Evolutionary conservation across 2,329 filamentous ascomycete species (phyloP), one percentile per base, ranked within the genome.

Genomic region (Talaromyces sp.): DNA sequence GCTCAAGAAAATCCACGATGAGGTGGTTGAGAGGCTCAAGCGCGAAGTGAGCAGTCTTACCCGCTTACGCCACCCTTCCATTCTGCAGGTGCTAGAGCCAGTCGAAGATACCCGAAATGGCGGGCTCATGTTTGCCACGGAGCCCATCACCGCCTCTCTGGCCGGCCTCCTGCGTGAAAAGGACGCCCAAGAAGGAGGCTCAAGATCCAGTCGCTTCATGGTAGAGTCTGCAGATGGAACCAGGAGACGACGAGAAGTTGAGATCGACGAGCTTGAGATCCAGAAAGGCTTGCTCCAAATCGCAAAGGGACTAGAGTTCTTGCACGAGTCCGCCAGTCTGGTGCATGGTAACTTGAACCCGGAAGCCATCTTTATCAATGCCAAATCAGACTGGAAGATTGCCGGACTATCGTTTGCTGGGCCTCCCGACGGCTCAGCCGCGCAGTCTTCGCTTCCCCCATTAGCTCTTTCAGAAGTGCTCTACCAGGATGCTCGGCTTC

Each of bases 341-440:
- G 91, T 98, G 0, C 95, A 99, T 75, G 91, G 90, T 54, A 99
- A 99, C 71, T 76, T 99, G 64, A 98, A 93, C 0, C 95, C 95
- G 0, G 93, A 98, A 65, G 90, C 93, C 19, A 87, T 99, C 65
- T 89, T 96, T 65, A 86, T 99, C 75, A 99, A 99, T 77, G 86
- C 90, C 46, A 99, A 99, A 85, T 96, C 91, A 54, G 95, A 99
- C 75, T 99, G 95, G 95, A 99, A 99, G 74, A 90, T 99, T 63
- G 93, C 92, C 67, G 95, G 93, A n/a, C 83, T 99, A 43, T 86
- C 89, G 0, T 99, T 97, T 74, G 91, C 89, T 71, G 90, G 90
- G 52, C 90, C 92, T 14, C 86, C 90, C 55, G 89, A 92, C 67
- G 84, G 85, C 67, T 90, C 89, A 21, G 87, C 86, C 29, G 87